Conservation (phyloP, 805 yeast genomes). For the Metschnikowia colocasiae region DNA sequence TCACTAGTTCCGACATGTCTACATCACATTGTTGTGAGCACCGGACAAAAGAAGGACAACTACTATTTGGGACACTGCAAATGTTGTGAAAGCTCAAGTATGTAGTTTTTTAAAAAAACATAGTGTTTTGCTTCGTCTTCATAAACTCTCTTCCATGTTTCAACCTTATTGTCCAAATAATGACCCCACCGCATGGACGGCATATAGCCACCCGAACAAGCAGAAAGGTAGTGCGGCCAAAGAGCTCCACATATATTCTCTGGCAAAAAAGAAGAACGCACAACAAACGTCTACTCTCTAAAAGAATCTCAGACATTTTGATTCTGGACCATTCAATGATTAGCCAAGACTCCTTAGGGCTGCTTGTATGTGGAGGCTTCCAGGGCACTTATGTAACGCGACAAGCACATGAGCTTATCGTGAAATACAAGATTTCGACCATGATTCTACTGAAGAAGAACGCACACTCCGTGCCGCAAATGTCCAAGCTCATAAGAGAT, state of each 20-base stretch:
- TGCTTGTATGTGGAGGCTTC: constrained; percentile 57
- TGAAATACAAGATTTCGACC: constrained; percentile 48
- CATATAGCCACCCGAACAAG: background rate
- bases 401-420: constrained; percentile 50
- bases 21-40: too few species aligned
- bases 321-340: background rate
- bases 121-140: too few species aligned
- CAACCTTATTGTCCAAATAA: background rate
- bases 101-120: too few species aligned
- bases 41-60: too few species aligned
- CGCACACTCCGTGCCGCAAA: constrained; percentile 46
- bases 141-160: too few species aligned
- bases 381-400: constrained; percentile 51
- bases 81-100: too few species aligned
- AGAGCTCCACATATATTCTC: background rate
- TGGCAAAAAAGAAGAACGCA: background rate
- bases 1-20: too few species aligned
- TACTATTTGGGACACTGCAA: too few species aligned
- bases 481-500: constrained; percentile 47
- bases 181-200: constrained; percentile 1
- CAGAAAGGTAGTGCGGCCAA: background rate
- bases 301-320: background rate
- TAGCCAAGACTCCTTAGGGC: constrained; percentile 34
- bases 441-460: constrained; percentile 52
- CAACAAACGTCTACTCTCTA: background rate